phyloP scores from a whole-genome alignment of 768 basidiomycete genomes.

The Gymnopilus junonius region DNA sequence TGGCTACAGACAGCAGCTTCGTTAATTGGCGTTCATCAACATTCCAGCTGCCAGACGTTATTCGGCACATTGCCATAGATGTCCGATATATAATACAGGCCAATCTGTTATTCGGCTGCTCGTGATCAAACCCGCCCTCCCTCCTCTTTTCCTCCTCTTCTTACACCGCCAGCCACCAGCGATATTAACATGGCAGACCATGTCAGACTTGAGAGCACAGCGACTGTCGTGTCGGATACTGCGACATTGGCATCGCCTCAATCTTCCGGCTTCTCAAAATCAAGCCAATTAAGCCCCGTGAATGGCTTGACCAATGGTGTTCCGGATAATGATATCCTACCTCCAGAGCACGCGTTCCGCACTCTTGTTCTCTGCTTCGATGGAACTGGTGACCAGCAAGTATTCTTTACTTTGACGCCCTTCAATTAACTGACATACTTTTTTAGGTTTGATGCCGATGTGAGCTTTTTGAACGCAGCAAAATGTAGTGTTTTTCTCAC shows the following conservation, averaged over 20 bases:
- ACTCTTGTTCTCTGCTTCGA: slow-evolving; percentile 76
- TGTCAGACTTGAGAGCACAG: not conserved
- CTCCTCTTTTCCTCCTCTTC: no score
- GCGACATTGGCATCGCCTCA: slow-evolving; percentile 7
- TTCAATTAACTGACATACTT: not conserved
- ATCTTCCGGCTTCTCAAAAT: slow-evolving; percentile 1
- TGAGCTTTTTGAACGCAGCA: slow-evolving; percentile 14
- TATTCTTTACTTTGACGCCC: slow-evolving; percentile 3
- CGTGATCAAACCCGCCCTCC: not conserved
- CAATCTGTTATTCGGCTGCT: not conserved
- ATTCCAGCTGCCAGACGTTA: slow-evolving; percentile 9
- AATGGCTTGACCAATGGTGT: not conserved
- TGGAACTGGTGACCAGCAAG: slow-evolving; percentile 53
- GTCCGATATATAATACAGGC: not conserved
- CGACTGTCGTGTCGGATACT: not conserved
- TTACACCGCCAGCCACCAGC: not conserved
- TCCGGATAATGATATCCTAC: slow-evolving; percentile 22
- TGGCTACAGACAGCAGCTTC: not conserved
- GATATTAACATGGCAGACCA: not conserved
- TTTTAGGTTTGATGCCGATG: slow-evolving; percentile 43
- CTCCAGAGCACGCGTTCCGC: slow-evolving; percentile 36
- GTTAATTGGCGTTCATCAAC: slow-evolving; percentile 9
- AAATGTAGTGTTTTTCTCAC: not conserved
- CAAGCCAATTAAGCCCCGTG: not conserved
- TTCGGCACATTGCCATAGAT: not conserved